Evolutionary conservation across 495 filamentous ascomycete genomes (phyloP).

Genomic region (Platismatia glauca): DNA sequence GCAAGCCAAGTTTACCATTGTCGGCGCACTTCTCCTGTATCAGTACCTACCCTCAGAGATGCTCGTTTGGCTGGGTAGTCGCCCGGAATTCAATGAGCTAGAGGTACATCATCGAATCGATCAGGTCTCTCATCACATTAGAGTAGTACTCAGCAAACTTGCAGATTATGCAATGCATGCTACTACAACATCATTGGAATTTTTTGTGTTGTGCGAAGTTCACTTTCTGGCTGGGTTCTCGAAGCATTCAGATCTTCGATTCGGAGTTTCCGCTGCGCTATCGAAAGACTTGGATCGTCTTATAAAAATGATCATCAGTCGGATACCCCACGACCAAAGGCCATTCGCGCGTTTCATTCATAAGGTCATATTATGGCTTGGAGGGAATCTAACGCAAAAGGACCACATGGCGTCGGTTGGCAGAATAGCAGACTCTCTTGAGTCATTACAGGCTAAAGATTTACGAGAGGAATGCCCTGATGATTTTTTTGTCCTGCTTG

Average conservation of each 20-base stretch:
- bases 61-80: not conserved
- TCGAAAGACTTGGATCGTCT: not conserved
- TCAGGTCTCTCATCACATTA: constrained; percentile 3
- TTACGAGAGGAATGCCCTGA: too few species aligned
- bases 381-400: not conserved
- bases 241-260: not conserved
- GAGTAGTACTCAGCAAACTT: not conserved
- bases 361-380: not conserved
- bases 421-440: too few species aligned
- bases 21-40: not conserved
- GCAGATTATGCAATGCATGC: not conserved
- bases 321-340: not conserved
- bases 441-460: too few species aligned
- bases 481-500: too few species aligned
- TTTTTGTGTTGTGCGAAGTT: constrained; percentile 1
- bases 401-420: too few species aligned
- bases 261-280: not conserved
- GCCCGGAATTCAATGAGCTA: not conserved
- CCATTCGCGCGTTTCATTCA: not conserved
- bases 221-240: not conserved
- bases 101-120: not conserved
- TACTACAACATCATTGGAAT: constrained; percentile 1
- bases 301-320: not conserved
- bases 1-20: constrained; percentile 1
- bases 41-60: constrained; percentile 7